phyloP scores from a whole-genome alignment of 2,329 filamentous ascomycete species.

The Biscogniauxia sp. region DNA sequence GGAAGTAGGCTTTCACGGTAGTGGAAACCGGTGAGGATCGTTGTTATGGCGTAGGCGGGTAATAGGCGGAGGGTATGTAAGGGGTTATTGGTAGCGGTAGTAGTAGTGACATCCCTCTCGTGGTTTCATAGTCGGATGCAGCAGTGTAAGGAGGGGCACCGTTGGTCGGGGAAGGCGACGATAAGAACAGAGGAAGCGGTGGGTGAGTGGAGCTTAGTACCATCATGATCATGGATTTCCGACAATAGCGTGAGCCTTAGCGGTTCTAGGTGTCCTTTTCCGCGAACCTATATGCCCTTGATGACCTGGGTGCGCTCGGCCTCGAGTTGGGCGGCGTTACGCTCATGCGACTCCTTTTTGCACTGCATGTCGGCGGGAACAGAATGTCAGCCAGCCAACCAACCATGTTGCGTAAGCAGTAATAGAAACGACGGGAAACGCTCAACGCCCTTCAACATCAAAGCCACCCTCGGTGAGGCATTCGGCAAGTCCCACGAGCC shows the following conservation, averaged over 20 bases:
- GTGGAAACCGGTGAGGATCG: too few species aligned
- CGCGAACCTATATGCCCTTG: conserved; percentile 68
- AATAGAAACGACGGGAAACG: conserved; percentile 13
- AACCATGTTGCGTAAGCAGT: neutral
- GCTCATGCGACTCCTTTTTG: conserved; percentile 94
- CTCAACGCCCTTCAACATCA: conserved; percentile 14
- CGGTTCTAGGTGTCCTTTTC: neutral
- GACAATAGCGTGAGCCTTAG: neutral
- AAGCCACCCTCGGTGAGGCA: conserved; percentile 29
- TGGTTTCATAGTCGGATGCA: neutral
- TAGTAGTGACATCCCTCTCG: neutral
- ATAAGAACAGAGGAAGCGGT: neutral
- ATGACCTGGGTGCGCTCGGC: conserved; percentile 91
- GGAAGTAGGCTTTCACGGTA: neutral
- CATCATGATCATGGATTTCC: neutral
- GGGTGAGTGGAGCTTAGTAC: neutral
- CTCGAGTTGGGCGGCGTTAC: conserved; percentile 90
- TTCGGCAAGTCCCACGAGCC: conserved; percentile 41
- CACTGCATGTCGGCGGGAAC: conserved; percentile 51
- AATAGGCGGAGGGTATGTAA: neutral
- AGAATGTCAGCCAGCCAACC: conserved; percentile 28
- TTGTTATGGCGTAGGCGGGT: neutral
- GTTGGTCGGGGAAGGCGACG: neutral
- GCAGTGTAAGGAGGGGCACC: neutral
- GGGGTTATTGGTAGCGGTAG: too few species aligned